phyloP scores from a whole-genome alignment of 1,284 basidiomycete species.

The Irpex sp. region DNA sequence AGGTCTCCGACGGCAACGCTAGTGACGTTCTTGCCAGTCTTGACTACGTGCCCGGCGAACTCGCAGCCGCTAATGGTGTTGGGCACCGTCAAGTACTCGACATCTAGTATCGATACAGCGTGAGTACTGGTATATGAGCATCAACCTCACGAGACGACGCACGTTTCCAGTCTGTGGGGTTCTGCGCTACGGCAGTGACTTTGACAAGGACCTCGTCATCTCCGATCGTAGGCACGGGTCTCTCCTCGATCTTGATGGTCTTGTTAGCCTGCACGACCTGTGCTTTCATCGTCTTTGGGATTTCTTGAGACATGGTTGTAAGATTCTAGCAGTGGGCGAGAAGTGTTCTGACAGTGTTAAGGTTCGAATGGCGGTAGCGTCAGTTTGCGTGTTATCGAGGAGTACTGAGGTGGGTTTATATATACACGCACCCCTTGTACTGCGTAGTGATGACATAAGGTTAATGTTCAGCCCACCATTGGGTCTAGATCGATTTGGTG shows the following conservation, averaged over 20 bases:
- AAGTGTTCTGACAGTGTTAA: too few relatives aligned
- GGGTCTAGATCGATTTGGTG: too few relatives aligned
- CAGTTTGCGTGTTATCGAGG: too few relatives aligned
- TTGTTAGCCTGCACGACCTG: slow-evolving; percentile 10
- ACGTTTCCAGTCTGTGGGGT: slow-evolving; percentile 26
- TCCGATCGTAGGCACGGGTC: slow-evolving; percentile 19
- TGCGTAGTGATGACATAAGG: too few relatives aligned
- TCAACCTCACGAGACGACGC: not conserved
- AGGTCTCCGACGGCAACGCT: slow-evolving; percentile 17
- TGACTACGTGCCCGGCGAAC: slow-evolving; percentile 17
- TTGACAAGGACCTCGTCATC: slow-evolving; percentile 24
- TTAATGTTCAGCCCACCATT: too few relatives aligned
- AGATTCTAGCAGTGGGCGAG: too few relatives aligned
- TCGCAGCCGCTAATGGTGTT: slow-evolving; percentile 20
- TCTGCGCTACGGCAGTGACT: slow-evolving; percentile 20
- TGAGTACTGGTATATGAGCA: not conserved
- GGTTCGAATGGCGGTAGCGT: too few relatives aligned
- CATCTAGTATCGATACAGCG: not conserved
- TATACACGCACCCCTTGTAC: too few relatives aligned
- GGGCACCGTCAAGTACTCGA: slow-evolving; percentile 1
- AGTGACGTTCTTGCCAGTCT: slow-evolving; percentile 18
- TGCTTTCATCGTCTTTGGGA: slow-evolving; percentile 14
- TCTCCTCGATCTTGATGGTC: slow-evolving; percentile 16
- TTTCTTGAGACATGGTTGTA: not conserved
- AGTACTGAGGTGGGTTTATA: too few relatives aligned